Conservation (phyloP, 176 grass and related monocot genomes). For the Oryza officinalis region DNA sequence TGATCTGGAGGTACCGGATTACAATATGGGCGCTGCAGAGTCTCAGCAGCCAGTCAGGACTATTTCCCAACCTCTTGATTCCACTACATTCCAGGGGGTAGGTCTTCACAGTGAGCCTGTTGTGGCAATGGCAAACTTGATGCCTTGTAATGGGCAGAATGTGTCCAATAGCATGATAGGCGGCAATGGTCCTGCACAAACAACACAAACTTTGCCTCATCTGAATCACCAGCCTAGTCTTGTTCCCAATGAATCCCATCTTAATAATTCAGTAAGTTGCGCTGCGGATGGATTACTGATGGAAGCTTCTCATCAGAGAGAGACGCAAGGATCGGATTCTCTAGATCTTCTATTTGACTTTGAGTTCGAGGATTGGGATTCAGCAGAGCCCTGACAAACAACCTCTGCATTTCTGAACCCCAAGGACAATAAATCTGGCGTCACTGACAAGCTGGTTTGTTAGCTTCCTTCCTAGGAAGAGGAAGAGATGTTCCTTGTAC, state of each 20-base stretch:
- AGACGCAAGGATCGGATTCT: conserved; percentile 30
- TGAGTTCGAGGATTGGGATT: conserved; percentile 13
- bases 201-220: not conserved
- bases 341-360: conserved; percentile 43
- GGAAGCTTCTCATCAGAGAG: conserved; percentile 24
- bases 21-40: not conserved
- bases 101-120: conserved; percentile 18
- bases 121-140: conserved; percentile 6
- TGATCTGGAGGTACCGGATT: conserved; percentile 58
- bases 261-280: conserved; percentile 10
- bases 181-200: conserved; percentile 1
- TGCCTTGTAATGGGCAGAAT: conserved; percentile 19
- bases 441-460: conserved; percentile 16
- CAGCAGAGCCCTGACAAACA: not conserved
- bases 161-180: conserved; percentile 3
- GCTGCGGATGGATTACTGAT: conserved; percentile 17
- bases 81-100: conserved; percentile 14
- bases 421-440: conserved; percentile 32
- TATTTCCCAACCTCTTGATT: conserved; percentile 26
- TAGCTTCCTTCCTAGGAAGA: conserved; percentile 31
- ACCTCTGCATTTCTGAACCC: not conserved
- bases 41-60: conserved; percentile 28
- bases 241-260: conserved; percentile 26
- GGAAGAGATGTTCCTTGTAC: conserved; percentile 38
- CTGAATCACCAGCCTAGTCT: conserved; percentile 19